Percentiles rank a stretch among this genome's conserved stretches.
Evolutionary conservation across 257 asterid species (phyloP).

Genomic region (Primulina tabacum): DNA sequence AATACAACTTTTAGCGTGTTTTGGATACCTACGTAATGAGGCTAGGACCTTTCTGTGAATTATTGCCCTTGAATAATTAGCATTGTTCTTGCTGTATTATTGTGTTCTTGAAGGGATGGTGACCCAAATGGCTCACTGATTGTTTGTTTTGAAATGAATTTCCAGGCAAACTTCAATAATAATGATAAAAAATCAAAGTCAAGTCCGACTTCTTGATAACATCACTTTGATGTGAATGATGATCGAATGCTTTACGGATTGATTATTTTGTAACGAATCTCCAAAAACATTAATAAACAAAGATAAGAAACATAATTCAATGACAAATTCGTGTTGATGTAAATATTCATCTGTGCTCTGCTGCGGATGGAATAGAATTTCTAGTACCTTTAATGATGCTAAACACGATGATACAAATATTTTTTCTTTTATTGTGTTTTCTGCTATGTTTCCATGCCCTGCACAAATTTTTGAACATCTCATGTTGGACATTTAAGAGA

Average conservation of each 20-base stretch:
- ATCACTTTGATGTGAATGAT: no score
- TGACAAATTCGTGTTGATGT: slow-evolving; percentile 8
- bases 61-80: slow-evolving; percentile 29
- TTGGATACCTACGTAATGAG: slow-evolving; percentile 6
- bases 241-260: slow-evolving; percentile 18
- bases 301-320: slow-evolving; percentile 23
- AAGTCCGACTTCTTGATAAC: slow-evolving; percentile 15
- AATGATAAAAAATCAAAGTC: slow-evolving; percentile 26
- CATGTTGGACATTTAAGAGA: background rate
- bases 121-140: slow-evolving; percentile 20
- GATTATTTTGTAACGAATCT: slow-evolving; percentile 27
- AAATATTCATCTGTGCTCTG: background rate
- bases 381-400: background rate
- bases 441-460: background rate
- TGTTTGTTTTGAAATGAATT: slow-evolving; percentile 28
- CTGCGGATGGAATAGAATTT: slow-evolving; percentile 13
- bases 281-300: slow-evolving; percentile 9
- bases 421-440: background rate
- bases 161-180: slow-evolving; percentile 15
- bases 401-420: background rate
- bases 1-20: slow-evolving; percentile 22
- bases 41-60: slow-evolving; percentile 22
- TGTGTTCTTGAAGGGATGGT: slow-evolving; percentile 24
- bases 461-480: background rate
- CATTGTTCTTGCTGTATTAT: slow-evolving; percentile 12